These are phyloP conservation scores for Selenicereus undatus DNA, from an alignment of 148 eudicot genomes.

Conservation along the genomic window DNA sequence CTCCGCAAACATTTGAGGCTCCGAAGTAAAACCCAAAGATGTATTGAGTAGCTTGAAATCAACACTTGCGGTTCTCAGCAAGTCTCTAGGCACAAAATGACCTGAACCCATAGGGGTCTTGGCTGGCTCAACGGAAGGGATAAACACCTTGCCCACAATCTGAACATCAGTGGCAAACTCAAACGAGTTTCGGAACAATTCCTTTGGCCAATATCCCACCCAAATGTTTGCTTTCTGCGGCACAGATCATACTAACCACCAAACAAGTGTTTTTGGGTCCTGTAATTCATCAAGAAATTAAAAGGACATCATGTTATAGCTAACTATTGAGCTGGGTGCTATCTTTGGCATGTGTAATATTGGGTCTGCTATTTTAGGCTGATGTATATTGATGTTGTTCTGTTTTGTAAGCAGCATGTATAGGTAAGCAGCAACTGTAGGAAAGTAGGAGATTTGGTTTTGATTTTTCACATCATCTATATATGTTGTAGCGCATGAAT, in stretches of 20 bases:
- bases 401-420: too few relatives aligned
- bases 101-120: conserved; percentile 22
- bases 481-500: too few relatives aligned
- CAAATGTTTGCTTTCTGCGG: background rate
- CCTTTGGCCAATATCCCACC: conserved; percentile 26
- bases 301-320: background rate
- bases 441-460: too few relatives aligned
- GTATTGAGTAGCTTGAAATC: background rate
- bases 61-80: background rate
- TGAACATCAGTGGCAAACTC: conserved; percentile 10
- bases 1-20: background rate
- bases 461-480: too few relatives aligned
- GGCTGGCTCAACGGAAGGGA: conserved; percentile 8
- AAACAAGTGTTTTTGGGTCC: conserved; percentile 13
- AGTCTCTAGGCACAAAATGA: background rate
- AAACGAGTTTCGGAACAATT: conserved; percentile 10
- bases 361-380: too few relatives aligned
- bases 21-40: background rate
- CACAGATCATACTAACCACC: conserved; percentile 16
- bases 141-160: conserved; percentile 19
- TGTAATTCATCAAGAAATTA: background rate
- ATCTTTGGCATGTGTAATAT: too few relatives aligned
- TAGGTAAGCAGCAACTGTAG: too few relatives aligned
- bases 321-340: too few relatives aligned
- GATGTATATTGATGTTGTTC: too few relatives aligned